Evolutionary conservation across 192 early-diverging fungal genomes (phyloP), one percentile per base, ranked within the genome.

Genomic region (Chytriomyces sp.): DNA sequence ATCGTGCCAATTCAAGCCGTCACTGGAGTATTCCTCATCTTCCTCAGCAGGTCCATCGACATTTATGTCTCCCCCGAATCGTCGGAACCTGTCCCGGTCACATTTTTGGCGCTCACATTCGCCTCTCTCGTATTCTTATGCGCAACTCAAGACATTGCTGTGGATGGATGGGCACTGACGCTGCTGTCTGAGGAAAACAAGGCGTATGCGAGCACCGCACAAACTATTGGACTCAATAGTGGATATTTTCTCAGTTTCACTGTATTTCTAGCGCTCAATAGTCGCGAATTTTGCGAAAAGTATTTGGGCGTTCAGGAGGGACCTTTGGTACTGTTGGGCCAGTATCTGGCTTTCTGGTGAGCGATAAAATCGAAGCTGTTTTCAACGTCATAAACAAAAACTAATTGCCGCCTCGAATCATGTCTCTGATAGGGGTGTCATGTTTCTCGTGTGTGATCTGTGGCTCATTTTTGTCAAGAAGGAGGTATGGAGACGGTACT

Each of bases 181-280:
- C 81, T 98, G 16, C 84, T 99, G 61, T 92, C 93, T 6, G 93
- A 97, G 78, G 94, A 97, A 72, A 96, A 92, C 82, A 82, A 98
- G 70, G 93, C 92, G 4, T 95, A 93, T 86, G 95, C 96, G 2
- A 95, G 92, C 35, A 94, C 94, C 0, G 95, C 95, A 28, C 97
- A 99, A 76, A 99, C 97, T 7, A 94, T 99, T 64, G 97, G 97
- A 16, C 86, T 99, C 57, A 99, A 97, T 83, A 91, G 91, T 44
- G 96, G 97, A 23, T 98, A 94, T 78, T 99, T 99, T 74, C 68
- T 98, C 46, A 95, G 93, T 28, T 99, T 98, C 81, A 99, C 97
- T 0, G 92, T 99, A 8, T 97, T 99, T 80, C 84, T 99, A 81
- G 96, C 97, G 0, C 89, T 99, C 59, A 98, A 99, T 83, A 96